Conservation (phyloP, 768 basidiomycete genomes). For the Psilocybe cyanescens region DNA sequence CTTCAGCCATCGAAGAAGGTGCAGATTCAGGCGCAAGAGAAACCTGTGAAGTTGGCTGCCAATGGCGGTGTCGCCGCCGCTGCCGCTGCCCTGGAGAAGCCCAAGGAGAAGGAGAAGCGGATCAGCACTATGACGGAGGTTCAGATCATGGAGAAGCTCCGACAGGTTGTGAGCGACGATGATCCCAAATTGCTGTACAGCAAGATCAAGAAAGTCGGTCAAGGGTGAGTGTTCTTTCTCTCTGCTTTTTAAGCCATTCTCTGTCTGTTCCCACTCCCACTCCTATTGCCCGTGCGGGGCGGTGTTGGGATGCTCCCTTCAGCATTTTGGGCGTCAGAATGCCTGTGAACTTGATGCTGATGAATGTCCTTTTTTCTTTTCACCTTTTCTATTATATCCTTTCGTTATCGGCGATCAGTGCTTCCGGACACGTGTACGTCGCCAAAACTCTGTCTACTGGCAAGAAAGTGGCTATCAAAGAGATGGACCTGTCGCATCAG, state of each 20-base stretch:
- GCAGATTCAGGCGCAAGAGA: conserved; percentile 56
- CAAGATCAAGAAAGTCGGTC: conserved; percentile 98
- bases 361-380: conserved; percentile 11
- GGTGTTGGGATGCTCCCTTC: neutral
- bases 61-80: conserved; percentile 57
- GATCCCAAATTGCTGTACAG: conserved; percentile 91
- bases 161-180: conserved; percentile 82
- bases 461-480: conserved; percentile 95
- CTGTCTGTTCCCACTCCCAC: neutral
- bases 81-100: conserved; percentile 75
- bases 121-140: conserved; percentile 97
- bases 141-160: conserved; percentile 97
- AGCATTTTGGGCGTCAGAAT: neutral
- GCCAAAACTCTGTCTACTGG: conserved; percentile 87
- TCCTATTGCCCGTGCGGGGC: neutral
- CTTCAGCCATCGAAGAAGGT: conserved; percentile 79
- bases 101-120: conserved; percentile 85
- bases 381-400: conserved; percentile 7
- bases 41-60: conserved; percentile 42
- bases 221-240: conserved; percentile 69
- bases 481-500: conserved; percentile 95
- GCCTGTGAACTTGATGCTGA: conserved; percentile 19
- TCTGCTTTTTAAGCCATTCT: conserved; percentile 7
- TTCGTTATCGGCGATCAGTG: conserved; percentile 48
- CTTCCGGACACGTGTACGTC: conserved; percentile 97